Evolutionary conservation across 1,284 basidiomycete species (phyloP), one percentile per base, ranked within the genome.

Genomic region (Ganoderma sp.): DNA sequence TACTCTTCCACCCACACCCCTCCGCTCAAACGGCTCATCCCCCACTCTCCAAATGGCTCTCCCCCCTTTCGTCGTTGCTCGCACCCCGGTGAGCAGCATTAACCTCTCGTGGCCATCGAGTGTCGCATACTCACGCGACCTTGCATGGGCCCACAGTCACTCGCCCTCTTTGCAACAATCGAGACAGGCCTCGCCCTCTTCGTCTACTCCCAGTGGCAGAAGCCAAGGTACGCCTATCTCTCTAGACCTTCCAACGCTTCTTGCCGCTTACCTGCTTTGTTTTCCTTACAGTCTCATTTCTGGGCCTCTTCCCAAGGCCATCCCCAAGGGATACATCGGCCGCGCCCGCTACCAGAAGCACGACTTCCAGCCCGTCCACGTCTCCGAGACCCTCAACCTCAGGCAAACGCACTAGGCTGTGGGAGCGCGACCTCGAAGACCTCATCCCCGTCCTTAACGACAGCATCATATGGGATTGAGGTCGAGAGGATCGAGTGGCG

Each of bases 321-420:
- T 77, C 54, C 75, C 76, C 50, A 72, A 74, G 67, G 76, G 74
- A 34, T 72, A 76, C 67, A 66, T 76, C 59, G 75, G 75, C 52
- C 63, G 68, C 43, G 57, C 66, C 28, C 72, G 75, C 42, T 76
- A 72, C 68, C 67, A 72, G 65, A 64, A 48, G 45, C 73, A 74
- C 63, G 69, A 67, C 34, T 42, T 41, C 48, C 71, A 73, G 22
- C 65, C 71, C 62, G 61, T 52, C 63, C 71, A 73, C 63, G 32
- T 73, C 65, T 42, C 66, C 59, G 61, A 73, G 59, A 65, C 66
- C 43, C 61, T 68, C 65, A 37, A 32, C 6, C 57, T 67, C 66
- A 48, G 58, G 8, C 58, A 65, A 41, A 12, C 66, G 62, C 71
- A 71, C 43, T 72, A 69, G 63, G 60, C 57, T 65, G 42, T 63